phyloP scores from a whole-genome alignment of 2,329 filamentous ascomycete genomes.

The Alternaria panax region DNA sequence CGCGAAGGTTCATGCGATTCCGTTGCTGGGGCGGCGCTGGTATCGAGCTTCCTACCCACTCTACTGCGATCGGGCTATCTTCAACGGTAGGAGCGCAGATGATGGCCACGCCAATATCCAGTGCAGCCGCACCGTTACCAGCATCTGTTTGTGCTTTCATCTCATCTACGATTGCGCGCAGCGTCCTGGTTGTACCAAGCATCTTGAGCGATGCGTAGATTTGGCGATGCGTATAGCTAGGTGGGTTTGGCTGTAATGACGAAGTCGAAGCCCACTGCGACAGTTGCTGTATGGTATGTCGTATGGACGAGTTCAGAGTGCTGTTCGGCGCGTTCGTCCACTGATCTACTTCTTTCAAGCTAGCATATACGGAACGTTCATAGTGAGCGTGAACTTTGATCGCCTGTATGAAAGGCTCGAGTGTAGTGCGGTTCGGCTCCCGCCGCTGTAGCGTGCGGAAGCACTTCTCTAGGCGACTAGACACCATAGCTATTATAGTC shows the following conservation, averaged over 20 bases:
- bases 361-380: constrained; percentile 68
- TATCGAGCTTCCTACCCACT: constrained; percentile 43
- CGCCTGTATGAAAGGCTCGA: constrained; percentile 72
- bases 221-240: constrained; percentile 76
- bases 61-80: constrained; percentile 46
- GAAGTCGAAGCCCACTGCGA: constrained; percentile 69
- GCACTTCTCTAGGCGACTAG: constrained; percentile 71
- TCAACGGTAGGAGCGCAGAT: constrained; percentile 68
- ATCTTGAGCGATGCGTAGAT: constrained; percentile 68
- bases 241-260: constrained; percentile 60
- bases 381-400: constrained; percentile 66
- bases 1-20: constrained; percentile 63
- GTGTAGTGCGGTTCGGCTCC: constrained; percentile 71
- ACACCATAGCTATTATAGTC: constrained; percentile 74
- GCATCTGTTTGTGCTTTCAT: constrained; percentile 67
- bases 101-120: constrained; percentile 74
- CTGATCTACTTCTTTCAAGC: constrained; percentile 71
- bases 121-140: constrained; percentile 66
- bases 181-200: constrained; percentile 66
- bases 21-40: constrained; percentile 35
- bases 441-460: constrained; percentile 71
- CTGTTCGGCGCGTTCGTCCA: constrained; percentile 67
- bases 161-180: constrained; percentile 72
- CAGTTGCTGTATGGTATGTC: constrained; percentile 68
- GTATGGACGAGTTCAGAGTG: constrained; percentile 66